phyloP scores from a whole-genome alignment of 768 basidiomycete genomes.

The Tulasnella sp. region DNA sequence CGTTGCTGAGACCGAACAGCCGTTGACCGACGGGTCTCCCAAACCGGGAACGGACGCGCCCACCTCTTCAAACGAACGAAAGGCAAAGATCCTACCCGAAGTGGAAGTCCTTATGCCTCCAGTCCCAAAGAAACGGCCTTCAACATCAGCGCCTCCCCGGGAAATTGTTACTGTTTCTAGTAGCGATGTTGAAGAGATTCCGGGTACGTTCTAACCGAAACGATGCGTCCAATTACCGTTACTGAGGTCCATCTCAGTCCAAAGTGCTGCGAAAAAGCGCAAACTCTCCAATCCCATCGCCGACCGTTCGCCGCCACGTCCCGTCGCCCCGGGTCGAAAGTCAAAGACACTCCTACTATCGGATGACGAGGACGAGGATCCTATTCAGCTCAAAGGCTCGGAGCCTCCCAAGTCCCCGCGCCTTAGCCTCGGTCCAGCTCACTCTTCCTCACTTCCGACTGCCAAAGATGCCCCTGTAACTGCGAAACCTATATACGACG shows the following conservation, averaged over 20 bases:
- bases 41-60: neutral
- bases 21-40: neutral
- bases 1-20: neutral
- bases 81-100: neutral
- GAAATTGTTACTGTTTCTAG: neutral
- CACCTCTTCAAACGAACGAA: slow-evolving; percentile 3
- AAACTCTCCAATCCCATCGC: neutral
- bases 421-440: neutral
- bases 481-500: slow-evolving; percentile 7
- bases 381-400: neutral
- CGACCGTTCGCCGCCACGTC: neutral
- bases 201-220: neutral
- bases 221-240: neutral
- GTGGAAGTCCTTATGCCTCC: neutral
- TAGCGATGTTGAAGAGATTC: slow-evolving; percentile 7
- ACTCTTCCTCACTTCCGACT: neutral
- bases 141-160: neutral
- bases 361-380: neutral
- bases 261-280: neutral
- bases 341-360: neutral
- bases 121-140: neutral
- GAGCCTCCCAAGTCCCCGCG: neutral
- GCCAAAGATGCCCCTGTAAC: neutral
- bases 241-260: neutral
- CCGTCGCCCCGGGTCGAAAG: neutral